Percentiles rank a stretch among this genome's conserved stretches.
Conservation (phyloP, 2,329 filamentous ascomycete genomes). For the Geoglossum cookeanum region DNA sequence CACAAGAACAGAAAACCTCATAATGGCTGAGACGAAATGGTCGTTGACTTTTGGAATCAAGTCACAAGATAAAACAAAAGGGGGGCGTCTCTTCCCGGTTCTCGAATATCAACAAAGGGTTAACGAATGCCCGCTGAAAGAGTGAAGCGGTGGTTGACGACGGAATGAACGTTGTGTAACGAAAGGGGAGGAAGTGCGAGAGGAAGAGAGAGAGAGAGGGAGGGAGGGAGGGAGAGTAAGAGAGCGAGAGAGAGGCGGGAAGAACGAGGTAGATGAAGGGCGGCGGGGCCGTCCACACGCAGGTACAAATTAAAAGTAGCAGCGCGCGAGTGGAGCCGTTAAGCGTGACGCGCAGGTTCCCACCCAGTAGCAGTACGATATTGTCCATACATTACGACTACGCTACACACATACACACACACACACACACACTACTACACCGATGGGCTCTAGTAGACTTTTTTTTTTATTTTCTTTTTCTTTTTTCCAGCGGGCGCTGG, state of each 20-base stretch:
- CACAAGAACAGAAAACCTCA: slow-evolving; percentile 2
- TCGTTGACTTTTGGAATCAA: not conserved
- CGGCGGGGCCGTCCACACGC: no score
- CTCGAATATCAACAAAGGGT: slow-evolving; percentile 11
- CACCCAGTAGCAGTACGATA: not conserved
- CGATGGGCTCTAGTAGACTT: no score
- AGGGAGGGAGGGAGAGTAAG: no score
- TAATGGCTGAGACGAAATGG: not conserved
- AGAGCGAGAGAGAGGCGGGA: no score
- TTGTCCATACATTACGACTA: no score
- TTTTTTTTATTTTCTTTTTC: no score
- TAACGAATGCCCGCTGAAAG: slow-evolving; percentile 72
- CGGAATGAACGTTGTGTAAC: not conserved
- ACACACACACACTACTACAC: no score
- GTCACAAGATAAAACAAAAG: slow-evolving; percentile 10
- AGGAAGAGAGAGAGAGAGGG: not conserved
- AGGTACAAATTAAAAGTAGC: no score
- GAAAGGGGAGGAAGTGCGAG: not conserved
- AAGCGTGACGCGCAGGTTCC: no score
- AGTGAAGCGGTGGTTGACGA: slow-evolving; percentile 52
- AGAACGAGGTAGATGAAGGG: no score
- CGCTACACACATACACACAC: not conserved
- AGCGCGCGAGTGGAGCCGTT: no score
- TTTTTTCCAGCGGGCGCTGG: no score
- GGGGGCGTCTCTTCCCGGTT: slow-evolving; percentile 11